These are phyloP conservation scores for Rhododendron vialii DNA, from an alignment of 148 eudicot species.

Conservation along the genomic window DNA sequence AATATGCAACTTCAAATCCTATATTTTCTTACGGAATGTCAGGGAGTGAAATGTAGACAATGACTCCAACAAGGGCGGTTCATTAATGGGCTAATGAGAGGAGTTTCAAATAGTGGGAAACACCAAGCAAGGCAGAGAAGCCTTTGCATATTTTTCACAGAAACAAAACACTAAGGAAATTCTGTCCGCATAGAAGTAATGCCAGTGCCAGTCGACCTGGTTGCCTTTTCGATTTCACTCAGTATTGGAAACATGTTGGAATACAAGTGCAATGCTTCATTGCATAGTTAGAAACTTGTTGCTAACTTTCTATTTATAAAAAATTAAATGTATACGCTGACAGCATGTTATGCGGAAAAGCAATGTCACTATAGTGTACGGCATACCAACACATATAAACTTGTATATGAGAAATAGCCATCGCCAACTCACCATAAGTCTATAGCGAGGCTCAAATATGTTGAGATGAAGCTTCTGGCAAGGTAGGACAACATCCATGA, in stretches of 20 bases:
- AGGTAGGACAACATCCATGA: constrained; percentile 93
- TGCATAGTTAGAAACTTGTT: background rate
- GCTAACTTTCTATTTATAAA: background rate
- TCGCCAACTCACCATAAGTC: constrained; percentile 81
- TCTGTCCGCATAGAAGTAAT: background rate
- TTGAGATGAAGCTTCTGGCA: constrained; percentile 85
- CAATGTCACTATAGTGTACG: background rate
- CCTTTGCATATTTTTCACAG: background rate
- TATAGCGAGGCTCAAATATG: constrained; percentile 98
- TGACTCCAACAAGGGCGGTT: background rate
- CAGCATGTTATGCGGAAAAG: background rate
- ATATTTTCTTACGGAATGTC: constrained; percentile 1
- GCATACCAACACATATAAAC: background rate
- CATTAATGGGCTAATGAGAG: background rate
- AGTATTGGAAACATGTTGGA: background rate
- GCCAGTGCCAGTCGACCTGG: background rate
- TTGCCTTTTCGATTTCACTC: background rate
- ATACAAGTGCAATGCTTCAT: background rate
- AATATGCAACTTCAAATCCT: background rate
- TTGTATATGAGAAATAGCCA: background rate
- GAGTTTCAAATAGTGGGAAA: background rate
- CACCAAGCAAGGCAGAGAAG: background rate
- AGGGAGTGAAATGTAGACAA: background rate
- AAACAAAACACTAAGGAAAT: background rate
- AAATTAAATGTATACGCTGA: background rate